Base-by-base conservation (phyloP, 1,139 yeast species). In the Nakaseomyces nivariensis region DNA sequence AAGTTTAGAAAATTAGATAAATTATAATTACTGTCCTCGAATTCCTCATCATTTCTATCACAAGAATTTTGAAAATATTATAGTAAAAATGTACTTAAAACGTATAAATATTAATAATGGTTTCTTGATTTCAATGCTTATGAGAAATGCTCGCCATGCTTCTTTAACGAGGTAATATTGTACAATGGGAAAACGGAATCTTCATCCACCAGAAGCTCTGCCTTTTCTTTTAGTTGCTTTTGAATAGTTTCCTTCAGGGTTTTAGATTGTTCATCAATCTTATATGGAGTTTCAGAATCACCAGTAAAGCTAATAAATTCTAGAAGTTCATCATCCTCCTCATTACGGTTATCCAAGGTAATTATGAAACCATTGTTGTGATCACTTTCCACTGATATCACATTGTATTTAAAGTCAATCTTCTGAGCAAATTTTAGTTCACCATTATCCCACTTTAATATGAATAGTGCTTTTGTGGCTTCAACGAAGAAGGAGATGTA, bases 141-240 rank as follows among this genome's bases (percentile, higher is more conserved):
- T 10, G 66, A 62, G 46, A 56, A 77, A 60, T 85, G 88, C 63
- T 87, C 96, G 55, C 94, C 85, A 67, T 95, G 81, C 69, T 88
- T 88, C 62, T 95, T 81, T 58, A 88, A 73, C 43, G 80, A 75
- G 52, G 77, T 75, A 37, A 80, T 73, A 48, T 75, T 74, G 65
- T 83, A 85, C 58, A 87, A 73, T 13, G 92, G 86, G 55, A 79
- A 79, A 49, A 79, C 67, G 13, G 81, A 82, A 50, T 65, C 75
- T 33, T 31, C 46, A 22, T 32, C 24, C 3, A 25, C 38, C 10
- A 32, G 29, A 8, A 43, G 32, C 32, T 43, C 46, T 7, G 13
- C 10, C 17, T 32, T 33, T 10, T 9, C 5, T 9, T 31, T 43
- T 22, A 66, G 55, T 38, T 58, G 58, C 34, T 52, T 52, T 22